phyloP scores from a whole-genome alignment of 2,329 filamentous ascomycete genomes.

The Aureobasidium vineae region DNA sequence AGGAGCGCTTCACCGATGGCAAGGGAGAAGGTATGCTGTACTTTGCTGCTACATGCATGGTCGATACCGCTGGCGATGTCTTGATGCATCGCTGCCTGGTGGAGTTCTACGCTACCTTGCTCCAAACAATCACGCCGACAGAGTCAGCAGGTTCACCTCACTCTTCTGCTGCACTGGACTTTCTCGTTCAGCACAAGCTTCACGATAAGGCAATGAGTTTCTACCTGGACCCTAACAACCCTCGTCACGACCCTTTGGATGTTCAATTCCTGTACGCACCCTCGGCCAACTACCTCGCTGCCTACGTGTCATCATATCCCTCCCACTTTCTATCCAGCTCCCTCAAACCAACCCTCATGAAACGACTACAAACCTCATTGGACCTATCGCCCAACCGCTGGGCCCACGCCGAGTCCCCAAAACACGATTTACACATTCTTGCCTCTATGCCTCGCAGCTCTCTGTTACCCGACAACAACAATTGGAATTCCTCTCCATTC shows the following conservation, averaged over 20 bases:
- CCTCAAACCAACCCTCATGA: constrained; percentile 47
- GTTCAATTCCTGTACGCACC: constrained; percentile 54
- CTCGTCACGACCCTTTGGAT: constrained; percentile 50
- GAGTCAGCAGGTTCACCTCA: constrained; percentile 30
- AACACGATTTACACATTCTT: constrained; percentile 58
- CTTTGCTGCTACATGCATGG: constrained; percentile 56
- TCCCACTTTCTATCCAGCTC: constrained; percentile 53
- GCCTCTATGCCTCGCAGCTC: constrained; percentile 55
- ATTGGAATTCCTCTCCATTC: constrained; percentile 45
- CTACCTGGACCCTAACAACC: constrained; percentile 52
- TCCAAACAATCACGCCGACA: constrained; percentile 44
- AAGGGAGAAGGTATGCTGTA: constrained; percentile 52
- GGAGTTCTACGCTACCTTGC: constrained; percentile 57
- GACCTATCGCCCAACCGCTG: constrained; percentile 48
- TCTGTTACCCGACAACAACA: constrained; percentile 46
- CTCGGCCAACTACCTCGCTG: constrained; percentile 57
- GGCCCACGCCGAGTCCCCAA: constrained; percentile 55
- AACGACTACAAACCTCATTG: constrained; percentile 49
- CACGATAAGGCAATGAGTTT: constrained; percentile 52
- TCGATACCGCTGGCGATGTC: constrained; percentile 56
- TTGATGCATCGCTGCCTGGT: constrained; percentile 61
- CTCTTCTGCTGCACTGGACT: constrained; percentile 48
- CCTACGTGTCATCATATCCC: constrained; percentile 56
- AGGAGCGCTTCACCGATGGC: constrained; percentile 40
- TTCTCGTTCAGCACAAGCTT: constrained; percentile 51